A percentile compares a stretch with the other conserved stretches of the same genome.
phyloP scores from a whole-genome alignment of 1,284 basidiomycete species.

The Porogramme epimiltina region DNA sequence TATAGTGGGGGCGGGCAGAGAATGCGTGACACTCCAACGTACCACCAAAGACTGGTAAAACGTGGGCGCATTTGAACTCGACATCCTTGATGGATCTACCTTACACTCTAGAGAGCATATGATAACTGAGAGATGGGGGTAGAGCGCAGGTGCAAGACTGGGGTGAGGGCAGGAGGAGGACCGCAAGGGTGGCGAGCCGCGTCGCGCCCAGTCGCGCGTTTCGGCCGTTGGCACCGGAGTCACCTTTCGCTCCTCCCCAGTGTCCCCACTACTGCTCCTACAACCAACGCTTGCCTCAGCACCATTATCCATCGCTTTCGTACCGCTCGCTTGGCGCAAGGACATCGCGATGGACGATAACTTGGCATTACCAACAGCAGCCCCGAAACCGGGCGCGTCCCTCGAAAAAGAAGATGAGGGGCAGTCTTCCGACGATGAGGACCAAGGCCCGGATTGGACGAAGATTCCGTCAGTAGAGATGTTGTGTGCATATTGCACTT shows the following conservation, averaged over 20 bases:
- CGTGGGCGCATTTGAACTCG: constrained; percentile 18
- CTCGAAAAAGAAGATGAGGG: constrained; percentile 44
- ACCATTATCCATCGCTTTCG: no score
- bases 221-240: neutral
- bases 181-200: neutral
- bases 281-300: no score
- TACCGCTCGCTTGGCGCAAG: neutral
- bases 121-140: neutral
- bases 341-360: constrained; percentile 34
- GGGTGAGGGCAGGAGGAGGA: neutral
- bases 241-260: constrained; percentile 61
- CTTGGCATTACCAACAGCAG: constrained; percentile 31
- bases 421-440: constrained; percentile 55
- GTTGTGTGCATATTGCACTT: neutral
- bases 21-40: no score
- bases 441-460: constrained; percentile 61
- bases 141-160: neutral
- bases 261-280: no score
- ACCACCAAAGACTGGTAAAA: constrained; percentile 34
- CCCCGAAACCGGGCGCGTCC: constrained; percentile 14
- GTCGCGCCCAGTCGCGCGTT: constrained; percentile 2
- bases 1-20: neutral
- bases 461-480: constrained; percentile 44
- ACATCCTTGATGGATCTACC: constrained; percentile 7
- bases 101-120: neutral